Evolutionary conservation across 495 filamentous ascomycete genomes (phyloP).

Genomic region (Hypoxylon trugodes): DNA sequence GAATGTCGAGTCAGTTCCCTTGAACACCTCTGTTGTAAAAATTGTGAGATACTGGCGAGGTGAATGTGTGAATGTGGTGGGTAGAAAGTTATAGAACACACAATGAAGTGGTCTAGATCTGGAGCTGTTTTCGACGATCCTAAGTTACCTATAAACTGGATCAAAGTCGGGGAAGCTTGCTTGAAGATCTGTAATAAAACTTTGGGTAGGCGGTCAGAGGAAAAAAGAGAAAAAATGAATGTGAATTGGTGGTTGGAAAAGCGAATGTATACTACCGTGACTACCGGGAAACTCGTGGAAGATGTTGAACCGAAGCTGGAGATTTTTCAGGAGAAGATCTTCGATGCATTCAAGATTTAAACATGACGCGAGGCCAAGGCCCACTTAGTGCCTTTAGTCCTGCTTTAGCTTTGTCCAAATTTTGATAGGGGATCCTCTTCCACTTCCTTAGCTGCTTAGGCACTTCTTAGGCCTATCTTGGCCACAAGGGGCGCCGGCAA

Average conservation of each 20-base stretch:
- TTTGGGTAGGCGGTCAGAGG: constrained; percentile 9
- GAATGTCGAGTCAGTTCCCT: constrained; percentile 27
- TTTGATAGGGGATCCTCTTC: constrained; percentile 35
- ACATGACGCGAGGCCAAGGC: constrained; percentile 33
- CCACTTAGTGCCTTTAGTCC: constrained; percentile 16
- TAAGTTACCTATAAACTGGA: constrained; percentile 16
- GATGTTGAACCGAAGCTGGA: constrained; percentile 6
- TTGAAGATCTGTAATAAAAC: constrained; percentile 27
- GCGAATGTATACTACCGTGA: constrained; percentile 7
- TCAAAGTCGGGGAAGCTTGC: constrained; percentile 27
- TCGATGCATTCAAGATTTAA: constrained; percentile 41
- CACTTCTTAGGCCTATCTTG: constrained; percentile 25
- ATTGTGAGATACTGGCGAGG: too few relatives aligned
- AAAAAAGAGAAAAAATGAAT: constrained; percentile 21
- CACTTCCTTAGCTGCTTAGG: too few relatives aligned
- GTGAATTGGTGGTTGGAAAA: too few relatives aligned
- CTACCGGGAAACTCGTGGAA: constrained; percentile 8
- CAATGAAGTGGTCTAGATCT: constrained; percentile 39
- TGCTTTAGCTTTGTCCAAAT: constrained; percentile 31
- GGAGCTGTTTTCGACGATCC: constrained; percentile 6
- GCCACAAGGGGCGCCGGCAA: constrained; percentile 23
- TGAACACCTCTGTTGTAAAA: too few relatives aligned
- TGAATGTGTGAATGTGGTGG: too few relatives aligned
- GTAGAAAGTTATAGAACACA: constrained; percentile 16
- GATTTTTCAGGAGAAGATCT: constrained; percentile 39